phyloP scores from a whole-genome alignment of 192 early-diverging fungal genomes.

The Gonapodya prolifera region DNA sequence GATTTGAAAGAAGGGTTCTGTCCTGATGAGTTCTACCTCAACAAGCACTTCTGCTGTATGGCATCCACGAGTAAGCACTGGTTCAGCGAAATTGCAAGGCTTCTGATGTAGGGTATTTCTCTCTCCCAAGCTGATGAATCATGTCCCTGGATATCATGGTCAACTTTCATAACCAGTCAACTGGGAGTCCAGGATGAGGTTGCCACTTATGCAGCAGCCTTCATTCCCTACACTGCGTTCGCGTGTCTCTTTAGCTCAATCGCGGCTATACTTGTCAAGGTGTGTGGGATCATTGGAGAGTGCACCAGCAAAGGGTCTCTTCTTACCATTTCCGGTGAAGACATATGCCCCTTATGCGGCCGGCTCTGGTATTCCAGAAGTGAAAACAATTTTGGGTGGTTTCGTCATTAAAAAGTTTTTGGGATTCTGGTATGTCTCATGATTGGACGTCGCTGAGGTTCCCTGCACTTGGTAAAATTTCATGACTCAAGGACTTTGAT shows the following conservation, averaged over 20 bases:
- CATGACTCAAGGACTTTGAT: slow-evolving; percentile 42
- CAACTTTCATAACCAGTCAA: neutral
- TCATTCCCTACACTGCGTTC: neutral
- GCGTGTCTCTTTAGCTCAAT: slow-evolving; percentile 55
- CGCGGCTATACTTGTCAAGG: slow-evolving; percentile 62
- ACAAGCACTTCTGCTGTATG: slow-evolving; percentile 81
- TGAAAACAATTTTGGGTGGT: slow-evolving; percentile 88
- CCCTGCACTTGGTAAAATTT: neutral
- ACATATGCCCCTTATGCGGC: slow-evolving; percentile 78
- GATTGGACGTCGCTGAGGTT: neutral
- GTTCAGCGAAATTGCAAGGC: neutral
- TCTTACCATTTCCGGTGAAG: neutral
- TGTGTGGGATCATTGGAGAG: too few species aligned
- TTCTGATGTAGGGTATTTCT: neutral
- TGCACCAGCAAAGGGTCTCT: too few species aligned
- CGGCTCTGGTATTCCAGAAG: slow-evolving; percentile 84
- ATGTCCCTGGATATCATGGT: neutral
- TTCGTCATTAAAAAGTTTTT: slow-evolving; percentile 91
- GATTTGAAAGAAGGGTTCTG: slow-evolving; percentile 85
- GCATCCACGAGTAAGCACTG: neutral
- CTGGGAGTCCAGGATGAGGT: neutral
- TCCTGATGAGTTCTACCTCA: slow-evolving; percentile 73
- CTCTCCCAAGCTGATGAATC: neutral
- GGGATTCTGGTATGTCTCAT: slow-evolving; percentile 41
- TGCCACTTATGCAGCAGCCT: neutral